Evolutionary conservation across 2,329 filamentous ascomycete species (phyloP).

Genomic region (Penicillium polonicum): DNA sequence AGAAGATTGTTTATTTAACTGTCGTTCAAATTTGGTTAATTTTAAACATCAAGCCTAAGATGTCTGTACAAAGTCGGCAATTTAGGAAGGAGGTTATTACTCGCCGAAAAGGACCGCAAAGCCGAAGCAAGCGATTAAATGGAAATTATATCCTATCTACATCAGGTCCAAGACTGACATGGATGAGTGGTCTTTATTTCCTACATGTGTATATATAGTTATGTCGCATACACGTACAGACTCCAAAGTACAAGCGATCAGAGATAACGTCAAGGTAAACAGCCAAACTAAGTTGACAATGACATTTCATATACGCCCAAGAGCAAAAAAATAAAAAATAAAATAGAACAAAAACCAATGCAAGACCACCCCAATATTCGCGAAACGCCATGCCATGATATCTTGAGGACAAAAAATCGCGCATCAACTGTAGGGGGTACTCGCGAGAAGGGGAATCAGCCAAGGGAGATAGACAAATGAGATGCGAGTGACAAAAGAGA

Average conservation of each 20-base stretch:
- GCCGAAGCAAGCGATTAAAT: neutral
- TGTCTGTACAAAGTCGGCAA: neutral
- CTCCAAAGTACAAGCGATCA: neutral
- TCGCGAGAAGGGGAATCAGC: constrained; percentile 20
- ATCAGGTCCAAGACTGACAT: neutral
- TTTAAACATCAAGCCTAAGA: no score
- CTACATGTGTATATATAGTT: neutral
- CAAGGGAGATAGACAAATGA: neutral
- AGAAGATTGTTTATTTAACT: no score
- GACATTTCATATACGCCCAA: neutral
- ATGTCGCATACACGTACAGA: neutral
- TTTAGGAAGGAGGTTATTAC: neutral
- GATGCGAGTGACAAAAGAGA: neutral
- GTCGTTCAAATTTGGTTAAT: no score
- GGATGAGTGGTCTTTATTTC: neutral
- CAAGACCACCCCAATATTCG: constrained; percentile 13
- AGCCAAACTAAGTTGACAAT: neutral
- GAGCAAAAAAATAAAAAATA: neutral
- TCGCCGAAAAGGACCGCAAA: neutral
- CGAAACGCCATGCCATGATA: constrained; percentile 24
- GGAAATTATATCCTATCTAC: neutral
- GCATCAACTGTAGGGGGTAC: constrained; percentile 24
- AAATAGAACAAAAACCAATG: constrained; percentile 5
- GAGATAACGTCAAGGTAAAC: neutral
- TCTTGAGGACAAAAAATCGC: constrained; percentile 15